Evolutionary conservation across 345 rosid species (phyloP).

Genomic region (Adansonia digitata): DNA sequence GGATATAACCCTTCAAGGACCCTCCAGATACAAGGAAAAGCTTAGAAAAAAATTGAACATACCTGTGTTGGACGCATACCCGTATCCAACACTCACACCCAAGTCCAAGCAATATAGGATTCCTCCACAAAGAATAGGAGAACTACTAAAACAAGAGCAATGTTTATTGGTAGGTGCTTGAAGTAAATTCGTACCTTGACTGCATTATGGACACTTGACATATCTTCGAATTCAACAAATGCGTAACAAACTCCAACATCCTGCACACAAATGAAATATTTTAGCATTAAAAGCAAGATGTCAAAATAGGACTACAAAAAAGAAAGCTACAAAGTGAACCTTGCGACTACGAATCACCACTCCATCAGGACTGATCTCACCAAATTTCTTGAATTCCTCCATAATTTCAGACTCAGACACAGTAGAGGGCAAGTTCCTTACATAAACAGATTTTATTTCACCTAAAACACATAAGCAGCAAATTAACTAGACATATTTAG

Average conservation of each 20-base stretch:
- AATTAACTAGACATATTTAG: conserved; percentile 7
- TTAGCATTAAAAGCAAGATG: conserved; percentile 10
- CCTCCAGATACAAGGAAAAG: no score
- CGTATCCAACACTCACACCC: no score
- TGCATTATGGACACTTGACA: conserved; percentile 51
- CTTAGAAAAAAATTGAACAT: no score
- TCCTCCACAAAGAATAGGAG: no score
- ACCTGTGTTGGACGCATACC: no score
- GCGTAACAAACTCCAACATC: conserved; percentile 71
- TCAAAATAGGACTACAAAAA: not conserved
- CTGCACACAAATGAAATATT: conserved; percentile 26
- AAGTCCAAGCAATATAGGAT: no score
- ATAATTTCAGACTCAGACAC: conserved; percentile 59
- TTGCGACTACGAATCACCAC: conserved; percentile 66
- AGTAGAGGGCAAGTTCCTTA: conserved; percentile 49
- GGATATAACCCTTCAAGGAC: no score
- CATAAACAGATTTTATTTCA: conserved; percentile 63
- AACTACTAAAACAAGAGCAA: not conserved
- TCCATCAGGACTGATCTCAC: conserved; percentile 54
- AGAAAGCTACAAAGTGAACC: conserved; percentile 32
- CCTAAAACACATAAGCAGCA: conserved; percentile 28
- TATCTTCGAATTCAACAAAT: conserved; percentile 72
- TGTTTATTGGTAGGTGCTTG: not conserved
- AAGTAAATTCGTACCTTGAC: conserved; percentile 37
- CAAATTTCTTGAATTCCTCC: conserved; percentile 65